These are phyloP conservation scores for Smallanthus sonchifolius DNA, from an alignment of 129 eudicot genomes.

Conservation along the genomic window DNA sequence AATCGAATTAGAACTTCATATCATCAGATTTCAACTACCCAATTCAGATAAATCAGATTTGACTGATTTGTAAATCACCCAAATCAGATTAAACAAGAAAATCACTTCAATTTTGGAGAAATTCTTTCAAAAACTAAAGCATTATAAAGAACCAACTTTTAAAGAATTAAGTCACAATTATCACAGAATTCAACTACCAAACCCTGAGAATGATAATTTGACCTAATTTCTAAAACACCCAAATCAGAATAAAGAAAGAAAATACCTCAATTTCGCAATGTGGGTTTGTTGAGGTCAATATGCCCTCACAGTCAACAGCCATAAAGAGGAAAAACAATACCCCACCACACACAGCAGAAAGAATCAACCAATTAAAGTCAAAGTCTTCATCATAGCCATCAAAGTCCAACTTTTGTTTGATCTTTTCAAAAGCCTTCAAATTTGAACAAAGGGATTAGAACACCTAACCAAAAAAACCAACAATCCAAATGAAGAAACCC, in stretches of 20 bases:
- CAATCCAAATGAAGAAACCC: slow-evolving; percentile 1
- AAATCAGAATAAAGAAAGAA: slow-evolving; percentile 18
- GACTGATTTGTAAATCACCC: slow-evolving; percentile 5
- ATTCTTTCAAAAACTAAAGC: background rate
- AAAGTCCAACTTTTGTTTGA: slow-evolving; percentile 13
- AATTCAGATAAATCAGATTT: slow-evolving; percentile 11
- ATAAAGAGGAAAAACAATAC: slow-evolving; percentile 23
- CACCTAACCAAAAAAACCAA: slow-evolving; percentile 6
- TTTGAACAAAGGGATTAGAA: slow-evolving; percentile 26
- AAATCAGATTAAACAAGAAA: slow-evolving; percentile 20
- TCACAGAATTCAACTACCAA: background rate
- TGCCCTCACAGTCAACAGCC: slow-evolving; percentile 27
- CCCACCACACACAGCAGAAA: slow-evolving; percentile 33
- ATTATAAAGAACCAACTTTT: slow-evolving; percentile 1
- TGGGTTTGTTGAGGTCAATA: slow-evolving; percentile 26
- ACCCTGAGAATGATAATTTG: background rate
- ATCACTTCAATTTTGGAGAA: slow-evolving; percentile 7
- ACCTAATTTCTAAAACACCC: background rate
- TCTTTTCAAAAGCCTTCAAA: slow-evolving; percentile 33
- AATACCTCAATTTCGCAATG: slow-evolving; percentile 13
- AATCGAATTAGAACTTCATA: slow-evolving; percentile 15
- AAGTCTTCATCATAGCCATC: slow-evolving; percentile 25
- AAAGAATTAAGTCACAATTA: background rate
- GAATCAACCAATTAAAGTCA: slow-evolving; percentile 25
- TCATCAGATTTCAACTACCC: slow-evolving; percentile 8